Evolutionary conservation across 176 grass and related monocot genomes (phyloP).

Genomic region (Triticum turgidum): DNA sequence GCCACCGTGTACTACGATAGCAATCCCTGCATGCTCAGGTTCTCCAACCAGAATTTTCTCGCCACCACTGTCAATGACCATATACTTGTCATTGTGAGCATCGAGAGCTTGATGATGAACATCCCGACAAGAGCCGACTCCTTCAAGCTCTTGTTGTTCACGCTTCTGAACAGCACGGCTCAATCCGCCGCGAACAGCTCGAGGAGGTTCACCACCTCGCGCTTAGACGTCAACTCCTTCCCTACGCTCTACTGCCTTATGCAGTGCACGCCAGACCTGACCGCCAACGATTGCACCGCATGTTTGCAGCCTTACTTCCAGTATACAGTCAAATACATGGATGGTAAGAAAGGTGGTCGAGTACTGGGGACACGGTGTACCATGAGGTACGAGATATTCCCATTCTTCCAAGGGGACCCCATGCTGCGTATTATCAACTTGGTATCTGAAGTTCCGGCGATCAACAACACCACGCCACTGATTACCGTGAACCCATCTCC

Average conservation of each 20-base stretch:
- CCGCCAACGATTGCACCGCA: not conserved
- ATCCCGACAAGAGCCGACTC: not conserved
- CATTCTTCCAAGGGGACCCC: conserved; percentile 6
- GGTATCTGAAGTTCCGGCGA: not conserved
- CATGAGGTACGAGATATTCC: conserved; percentile 10
- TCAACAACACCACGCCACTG: not conserved
- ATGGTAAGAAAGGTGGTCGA: conserved; percentile 2
- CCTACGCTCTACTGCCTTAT: conserved; percentile 30
- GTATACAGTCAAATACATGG: not conserved
- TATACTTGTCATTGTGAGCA: not conserved
- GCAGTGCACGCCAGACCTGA: conserved; percentile 58
- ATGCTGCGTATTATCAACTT: not conserved
- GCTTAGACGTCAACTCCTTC: not conserved
- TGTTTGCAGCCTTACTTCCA: not conserved
- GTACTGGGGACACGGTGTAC: not conserved
- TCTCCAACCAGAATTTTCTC: conserved; percentile 42
- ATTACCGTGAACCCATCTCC: not conserved
- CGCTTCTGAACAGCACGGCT: conserved; percentile 17
- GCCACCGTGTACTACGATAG: conserved; percentile 5
- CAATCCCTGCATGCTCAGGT: conserved; percentile 39
- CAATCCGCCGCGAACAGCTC: conserved; percentile 4
- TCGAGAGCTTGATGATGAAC: not conserved
- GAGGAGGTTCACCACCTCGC: conserved; percentile 23
- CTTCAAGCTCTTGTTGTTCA: not conserved
- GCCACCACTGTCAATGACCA: not conserved